Evolutionary conservation across 768 basidiomycete genomes (phyloP).

Genomic region (Crassisporium funariophilum): DNA sequence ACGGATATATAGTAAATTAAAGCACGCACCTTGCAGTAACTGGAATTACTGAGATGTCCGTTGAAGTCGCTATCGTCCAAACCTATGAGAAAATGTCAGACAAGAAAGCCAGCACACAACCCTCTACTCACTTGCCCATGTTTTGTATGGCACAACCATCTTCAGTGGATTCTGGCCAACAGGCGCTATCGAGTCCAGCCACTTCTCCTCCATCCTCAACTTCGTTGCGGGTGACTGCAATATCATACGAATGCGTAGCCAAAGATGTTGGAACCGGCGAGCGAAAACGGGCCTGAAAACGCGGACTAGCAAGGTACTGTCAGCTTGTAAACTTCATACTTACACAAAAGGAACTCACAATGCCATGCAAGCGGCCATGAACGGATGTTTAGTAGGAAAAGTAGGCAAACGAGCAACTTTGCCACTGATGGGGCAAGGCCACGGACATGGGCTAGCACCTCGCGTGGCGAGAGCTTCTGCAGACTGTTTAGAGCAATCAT

Average conservation of each 20-base stretch:
- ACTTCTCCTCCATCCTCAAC: conserved; percentile 38
- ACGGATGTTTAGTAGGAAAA: conserved; percentile 60
- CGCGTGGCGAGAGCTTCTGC: too few species aligned
- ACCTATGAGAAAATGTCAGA: conserved; percentile 34
- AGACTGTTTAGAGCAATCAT: too few species aligned
- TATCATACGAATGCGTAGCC: conserved; percentile 35
- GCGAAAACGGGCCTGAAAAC: conserved; percentile 52
- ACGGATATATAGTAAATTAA: neutral
- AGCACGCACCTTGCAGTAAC: conserved; percentile 67
- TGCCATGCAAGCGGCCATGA: conserved; percentile 73
- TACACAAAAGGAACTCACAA: conserved; percentile 42
- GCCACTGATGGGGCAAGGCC: conserved; percentile 23
- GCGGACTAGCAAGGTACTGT: conserved; percentile 36
- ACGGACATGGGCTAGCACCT: too few species aligned
- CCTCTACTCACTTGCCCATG: conserved; percentile 60
- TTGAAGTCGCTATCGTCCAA: conserved; percentile 77
- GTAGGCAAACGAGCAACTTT: conserved; percentile 45
- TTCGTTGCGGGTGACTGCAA: conserved; percentile 38
- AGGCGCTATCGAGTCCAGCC: conserved; percentile 50
- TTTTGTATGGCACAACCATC: conserved; percentile 37
- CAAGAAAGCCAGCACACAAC: conserved; percentile 1
- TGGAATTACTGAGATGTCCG: conserved; percentile 78
- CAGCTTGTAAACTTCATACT: neutral
- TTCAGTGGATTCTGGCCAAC: conserved; percentile 62
- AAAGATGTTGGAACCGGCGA: conserved; percentile 33